Percentiles rank a stretch among this genome's conserved stretches.
These are phyloP conservation scores for Erodium maritimum DNA, from an alignment of 345 rosid genomes.

Conservation along the genomic window DNA sequence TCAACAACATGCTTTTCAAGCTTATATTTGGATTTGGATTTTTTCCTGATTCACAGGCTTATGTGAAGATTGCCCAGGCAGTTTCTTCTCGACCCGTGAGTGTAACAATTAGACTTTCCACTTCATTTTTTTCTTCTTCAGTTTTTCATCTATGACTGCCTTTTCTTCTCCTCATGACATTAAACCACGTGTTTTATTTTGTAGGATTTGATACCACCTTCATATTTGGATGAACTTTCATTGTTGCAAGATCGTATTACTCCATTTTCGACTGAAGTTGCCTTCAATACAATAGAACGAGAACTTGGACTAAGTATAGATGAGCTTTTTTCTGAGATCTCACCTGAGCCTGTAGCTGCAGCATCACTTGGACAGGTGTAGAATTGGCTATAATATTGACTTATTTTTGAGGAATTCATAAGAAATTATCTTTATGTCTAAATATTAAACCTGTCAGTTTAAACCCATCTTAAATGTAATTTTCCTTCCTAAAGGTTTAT, in stretches of 20 bases:
- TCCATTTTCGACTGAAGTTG: slow-evolving; percentile 83
- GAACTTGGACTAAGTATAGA: slow-evolving; percentile 67
- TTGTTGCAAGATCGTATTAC: slow-evolving; percentile 77
- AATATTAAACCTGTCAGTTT: background rate
- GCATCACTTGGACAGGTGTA: slow-evolving; percentile 92
- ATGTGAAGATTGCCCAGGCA: slow-evolving; percentile 85
- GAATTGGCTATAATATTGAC: background rate
- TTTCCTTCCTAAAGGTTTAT: slow-evolving; percentile 45
- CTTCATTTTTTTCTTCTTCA: background rate
- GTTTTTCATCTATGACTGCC: background rate
- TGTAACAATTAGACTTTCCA: background rate
- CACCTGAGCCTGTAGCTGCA: slow-evolving; percentile 83
- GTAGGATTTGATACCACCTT: slow-evolving; percentile 83
- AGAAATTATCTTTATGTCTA: background rate
- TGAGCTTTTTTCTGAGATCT: slow-evolving; percentile 72
- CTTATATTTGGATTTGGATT: background rate
- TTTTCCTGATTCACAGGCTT: slow-evolving; percentile 44
- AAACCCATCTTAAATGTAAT: background rate
- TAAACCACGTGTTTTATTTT: background rate
- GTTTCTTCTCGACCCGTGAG: slow-evolving; percentile 88
- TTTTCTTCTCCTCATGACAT: too few relatives aligned
- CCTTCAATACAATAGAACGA: slow-evolving; percentile 60
- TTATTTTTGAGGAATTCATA: too few relatives aligned
- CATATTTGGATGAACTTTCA: slow-evolving; percentile 78
- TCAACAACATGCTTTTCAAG: too few relatives aligned